Conservation (phyloP, 2,329 filamentous ascomycete species). For the Leptographium procerum region DNA sequence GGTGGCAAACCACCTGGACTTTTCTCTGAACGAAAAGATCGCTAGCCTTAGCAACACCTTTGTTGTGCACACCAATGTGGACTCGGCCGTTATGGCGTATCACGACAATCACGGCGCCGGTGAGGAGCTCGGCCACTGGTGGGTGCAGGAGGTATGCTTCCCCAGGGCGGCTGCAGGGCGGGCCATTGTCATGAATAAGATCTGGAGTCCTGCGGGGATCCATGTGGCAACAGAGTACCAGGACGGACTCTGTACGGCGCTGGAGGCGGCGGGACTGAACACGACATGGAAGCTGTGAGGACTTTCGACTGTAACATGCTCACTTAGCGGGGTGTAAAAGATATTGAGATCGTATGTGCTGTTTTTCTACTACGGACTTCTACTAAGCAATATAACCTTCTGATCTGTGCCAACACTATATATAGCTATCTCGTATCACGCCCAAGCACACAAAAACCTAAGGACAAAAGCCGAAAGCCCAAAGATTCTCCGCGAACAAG, state of each 20-base stretch:
- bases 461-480: neutral
- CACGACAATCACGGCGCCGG: neutral
- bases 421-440: neutral
- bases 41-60: constrained; percentile 40
- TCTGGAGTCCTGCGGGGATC: constrained; percentile 41
- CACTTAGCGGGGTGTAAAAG: no score
- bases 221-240: constrained; percentile 45
- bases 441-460: neutral
- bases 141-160: constrained; percentile 41
- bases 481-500: neutral
- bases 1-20: constrained; percentile 36
- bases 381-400: neutral
- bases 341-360: neutral
- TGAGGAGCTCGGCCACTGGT: constrained; percentile 28
- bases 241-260: constrained; percentile 32
- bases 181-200: constrained; percentile 35
- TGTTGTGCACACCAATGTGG: constrained; percentile 38
- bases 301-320: no score
- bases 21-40: constrained; percentile 27
- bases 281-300: neutral
- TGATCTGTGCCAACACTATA: neutral
- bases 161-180: constrained; percentile 35
- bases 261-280: constrained; percentile 3
- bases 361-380: neutral
- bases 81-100: constrained; percentile 33